Evolutionary conservation across 2,329 filamentous ascomycete genomes (phyloP).

Genomic region (Fusarium beomiforme): DNA sequence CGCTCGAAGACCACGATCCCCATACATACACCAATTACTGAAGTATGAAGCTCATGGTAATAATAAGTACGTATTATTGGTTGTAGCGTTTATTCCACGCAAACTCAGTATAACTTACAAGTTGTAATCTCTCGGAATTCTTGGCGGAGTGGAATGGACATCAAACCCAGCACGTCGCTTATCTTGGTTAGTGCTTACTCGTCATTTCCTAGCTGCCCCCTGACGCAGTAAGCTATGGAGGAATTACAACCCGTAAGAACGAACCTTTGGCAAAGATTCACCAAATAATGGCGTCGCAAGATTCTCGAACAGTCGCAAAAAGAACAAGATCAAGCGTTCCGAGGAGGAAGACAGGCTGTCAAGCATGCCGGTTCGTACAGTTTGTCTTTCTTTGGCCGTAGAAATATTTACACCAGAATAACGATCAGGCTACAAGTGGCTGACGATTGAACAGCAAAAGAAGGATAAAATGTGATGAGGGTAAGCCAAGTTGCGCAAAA

Average conservation of each 20-base stretch:
- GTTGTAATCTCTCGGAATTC: no score
- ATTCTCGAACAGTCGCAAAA: neutral
- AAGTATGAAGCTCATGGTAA: neutral
- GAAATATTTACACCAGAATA: no score
- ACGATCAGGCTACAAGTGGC: no score
- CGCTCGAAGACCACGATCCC: neutral
- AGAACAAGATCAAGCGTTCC: neutral
- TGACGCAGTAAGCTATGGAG: no score
- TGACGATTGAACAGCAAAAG: neutral
- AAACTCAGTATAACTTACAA: no score
- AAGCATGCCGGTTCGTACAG: constrained; percentile 5
- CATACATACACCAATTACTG: neutral
- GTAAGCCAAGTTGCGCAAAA: neutral
- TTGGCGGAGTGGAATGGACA: fast-evolving
- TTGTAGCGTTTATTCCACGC: neutral
- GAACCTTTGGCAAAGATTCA: neutral
- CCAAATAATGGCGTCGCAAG: neutral
- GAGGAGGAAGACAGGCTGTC: constrained; percentile 4
- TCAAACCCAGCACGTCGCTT: no score
- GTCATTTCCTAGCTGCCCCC: neutral
- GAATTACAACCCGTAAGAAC: no score
- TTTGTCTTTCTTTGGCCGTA: fast-evolving
- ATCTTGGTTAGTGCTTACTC: constrained; percentile 6
- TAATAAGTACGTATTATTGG: neutral
- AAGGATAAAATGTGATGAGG: constrained; percentile 15